Conservation (phyloP, 169 alveolate genomes). For the Plasmodium reichenowi region DNA sequence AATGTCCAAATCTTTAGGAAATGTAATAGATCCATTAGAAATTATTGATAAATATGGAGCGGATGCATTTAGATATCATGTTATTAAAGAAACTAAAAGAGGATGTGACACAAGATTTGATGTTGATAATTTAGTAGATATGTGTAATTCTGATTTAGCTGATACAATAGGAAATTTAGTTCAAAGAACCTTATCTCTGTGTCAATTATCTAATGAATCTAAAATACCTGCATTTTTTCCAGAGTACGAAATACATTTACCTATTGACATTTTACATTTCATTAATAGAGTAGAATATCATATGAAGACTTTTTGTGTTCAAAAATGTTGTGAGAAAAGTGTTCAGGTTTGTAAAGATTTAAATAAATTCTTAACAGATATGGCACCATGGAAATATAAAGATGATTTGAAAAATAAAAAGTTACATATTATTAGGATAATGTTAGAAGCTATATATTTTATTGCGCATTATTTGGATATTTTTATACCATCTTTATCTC, state of each 20-base stretch:
- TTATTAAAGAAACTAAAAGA: slow-evolving; percentile 83
- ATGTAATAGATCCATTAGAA: slow-evolving; percentile 89
- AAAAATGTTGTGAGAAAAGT: slow-evolving; percentile 84
- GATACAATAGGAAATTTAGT: slow-evolving; percentile 90
- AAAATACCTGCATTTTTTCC: slow-evolving; percentile 82
- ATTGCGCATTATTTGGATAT: slow-evolving; percentile 91
- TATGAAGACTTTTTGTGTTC: slow-evolving; percentile 76
- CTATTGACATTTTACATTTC: slow-evolving; percentile 84
- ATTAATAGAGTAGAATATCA: slow-evolving; percentile 75
- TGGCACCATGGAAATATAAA: slow-evolving; percentile 91
- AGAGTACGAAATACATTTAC: slow-evolving; percentile 78
- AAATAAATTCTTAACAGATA: slow-evolving; percentile 90
- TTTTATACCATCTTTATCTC: slow-evolving; percentile 89
- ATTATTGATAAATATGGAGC: slow-evolving; percentile 82
- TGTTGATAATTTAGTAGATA: slow-evolving; percentile 81
- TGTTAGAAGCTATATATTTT: slow-evolving; percentile 91
- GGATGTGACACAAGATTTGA: slow-evolving; percentile 88
- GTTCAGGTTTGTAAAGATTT: slow-evolving; percentile 86
- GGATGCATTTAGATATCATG: slow-evolving; percentile 86
- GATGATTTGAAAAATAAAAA: slow-evolving; percentile 76
- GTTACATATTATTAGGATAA: slow-evolving; percentile 87
- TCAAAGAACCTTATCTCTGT: slow-evolving; percentile 85
- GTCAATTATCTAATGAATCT: slow-evolving; percentile 83
- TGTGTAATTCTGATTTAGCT: slow-evolving; percentile 88
- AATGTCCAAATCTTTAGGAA: slow-evolving; percentile 94